Base-by-base conservation (phyloP, 495 filamentous ascomycete species). In the Aeminium ludgeri region DNA sequence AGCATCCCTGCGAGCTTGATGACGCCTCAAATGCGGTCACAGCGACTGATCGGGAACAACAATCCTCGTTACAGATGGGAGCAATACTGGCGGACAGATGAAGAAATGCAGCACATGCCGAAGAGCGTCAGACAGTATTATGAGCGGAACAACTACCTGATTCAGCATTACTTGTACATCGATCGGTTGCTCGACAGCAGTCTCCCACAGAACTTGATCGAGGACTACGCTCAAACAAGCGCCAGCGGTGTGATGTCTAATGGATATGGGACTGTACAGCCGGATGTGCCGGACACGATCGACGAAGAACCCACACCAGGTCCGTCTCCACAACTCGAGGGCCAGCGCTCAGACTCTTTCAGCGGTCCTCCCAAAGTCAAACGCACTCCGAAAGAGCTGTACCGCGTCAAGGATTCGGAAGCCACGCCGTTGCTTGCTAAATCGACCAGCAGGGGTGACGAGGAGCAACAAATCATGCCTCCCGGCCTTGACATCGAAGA, bases 131-230 rank as follows among this genome's bases (percentile, higher is more conserved):
- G 84, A 15, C 45, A 78, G 54, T 92, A 89, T 60, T 86, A 95
- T 56, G 76, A 86, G 56, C 71, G 79, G 5, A 85, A 70, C 51
- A 95, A 95, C 55, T 68, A 67, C 39, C 60, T 95, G 8, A 72
- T 95, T 37, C 78, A 84, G 42, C 80, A 84, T 49, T 95, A 93
- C 55, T 67, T 83, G 35, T 93, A 87, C 52, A 91, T 93, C 48
- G 86, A 95, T 58, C 70, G 79, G n/a, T 61, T 95, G 15, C 69
- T 95, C 27, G 85, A 91, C 58, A 91, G 83, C 10, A 86, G 84
- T 6, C 63, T 92, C 5, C 84, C 86, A 0, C 83, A 85, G 45
- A 73, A 80, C 52, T 63, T 95, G 12, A 73, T 95, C 37, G 82
- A 89, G 50, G 86, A 92, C 51, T 95, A 95, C 58, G 70, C 72